Evolutionary conservation across 768 basidiomycete species (phyloP).

Genomic region (Hygrophorus pudorinus): DNA sequence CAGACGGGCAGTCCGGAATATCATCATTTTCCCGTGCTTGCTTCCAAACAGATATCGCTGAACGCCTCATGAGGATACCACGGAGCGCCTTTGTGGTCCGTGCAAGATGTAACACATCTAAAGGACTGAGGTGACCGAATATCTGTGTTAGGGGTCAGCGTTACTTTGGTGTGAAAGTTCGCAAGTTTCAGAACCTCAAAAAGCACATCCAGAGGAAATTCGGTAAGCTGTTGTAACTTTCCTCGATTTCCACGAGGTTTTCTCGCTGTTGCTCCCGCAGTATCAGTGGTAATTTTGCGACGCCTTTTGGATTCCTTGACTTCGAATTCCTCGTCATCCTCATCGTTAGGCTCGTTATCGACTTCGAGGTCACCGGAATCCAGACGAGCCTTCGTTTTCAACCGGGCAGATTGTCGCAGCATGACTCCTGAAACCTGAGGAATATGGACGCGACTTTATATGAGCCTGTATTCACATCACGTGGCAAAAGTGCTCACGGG

Average conservation of each 20-base stretch:
- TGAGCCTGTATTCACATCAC: too few species aligned
- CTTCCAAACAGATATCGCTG: constrained; percentile 42
- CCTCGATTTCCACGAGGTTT: background rate
- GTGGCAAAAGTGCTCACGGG: too few species aligned
- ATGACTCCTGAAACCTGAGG: too few species aligned
- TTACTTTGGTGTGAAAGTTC: background rate
- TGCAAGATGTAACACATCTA: constrained; percentile 40
- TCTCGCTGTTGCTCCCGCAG: background rate
- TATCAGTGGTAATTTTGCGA: background rate
- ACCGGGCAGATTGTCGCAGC: too few species aligned
- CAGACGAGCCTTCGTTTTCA: too few species aligned
- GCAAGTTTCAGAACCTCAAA: constrained; percentile 2
- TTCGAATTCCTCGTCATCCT: background rate
- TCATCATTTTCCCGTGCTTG: constrained; percentile 27
- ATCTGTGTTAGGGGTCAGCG: constrained; percentile 26
- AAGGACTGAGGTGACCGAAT: constrained; percentile 38
- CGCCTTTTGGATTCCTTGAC: background rate
- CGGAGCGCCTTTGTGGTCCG: constrained; percentile 43
- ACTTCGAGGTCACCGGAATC: background rate
- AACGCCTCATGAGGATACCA: constrained; percentile 33
- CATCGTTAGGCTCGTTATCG: background rate
- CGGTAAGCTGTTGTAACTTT: constrained; percentile 1
- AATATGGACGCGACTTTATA: too few species aligned
- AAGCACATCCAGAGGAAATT: constrained; percentile 7
- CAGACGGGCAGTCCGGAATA: constrained; percentile 37